Base-by-base conservation (phyloP, 2,329 filamentous ascomycete genomes). In the Alternaria arbusti region DNA sequence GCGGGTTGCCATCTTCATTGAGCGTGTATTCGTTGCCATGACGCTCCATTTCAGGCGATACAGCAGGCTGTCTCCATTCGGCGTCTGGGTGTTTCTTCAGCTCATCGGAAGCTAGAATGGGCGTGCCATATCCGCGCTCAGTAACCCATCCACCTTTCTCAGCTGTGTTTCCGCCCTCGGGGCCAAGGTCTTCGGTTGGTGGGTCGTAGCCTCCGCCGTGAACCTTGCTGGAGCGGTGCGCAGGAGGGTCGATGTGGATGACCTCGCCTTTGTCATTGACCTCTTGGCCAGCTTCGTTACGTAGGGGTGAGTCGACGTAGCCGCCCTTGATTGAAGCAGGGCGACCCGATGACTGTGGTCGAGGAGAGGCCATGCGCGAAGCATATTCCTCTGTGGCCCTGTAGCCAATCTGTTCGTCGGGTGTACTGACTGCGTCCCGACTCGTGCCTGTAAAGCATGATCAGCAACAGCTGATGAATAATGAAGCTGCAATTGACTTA, bases 101-200 rank as follows among this genome's bases (percentile, higher is more conserved):
- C 80, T 98, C 94, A 75, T 98, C 96, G 1, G 92, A 86, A 8
- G 96, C 96, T 54, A 99, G 84, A 67, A 99, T 97, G 0, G 95
- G 94, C 26, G 90, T 89, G 40, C 87, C 86, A 74, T 91, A 90
- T 17, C 86, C 86, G 57, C 86, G 84, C 30, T 91, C 88, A 17
- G 87, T 86, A 45, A 86, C 82, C 60, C 85, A 86, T 6, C 82
- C 83, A 12, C 84, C 84, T 60, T 83, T 80, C 40, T 81, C 78
- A 36, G 79, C 77, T 9, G 80, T 80, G 66, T 85, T 84, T 10
- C 81, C 81, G 44, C 80, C 82, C 64, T 81, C 73, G 3, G 80
- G 79, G 32, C 84, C 83, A 59, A 86, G 80, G 56, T 88, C 83
- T 55, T 88, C 85, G 1, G 83, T 85, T 30, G 81, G 82, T 25